Base-by-base conservation (phyloP, 208 protist species). In the Leishmania major region DNA sequence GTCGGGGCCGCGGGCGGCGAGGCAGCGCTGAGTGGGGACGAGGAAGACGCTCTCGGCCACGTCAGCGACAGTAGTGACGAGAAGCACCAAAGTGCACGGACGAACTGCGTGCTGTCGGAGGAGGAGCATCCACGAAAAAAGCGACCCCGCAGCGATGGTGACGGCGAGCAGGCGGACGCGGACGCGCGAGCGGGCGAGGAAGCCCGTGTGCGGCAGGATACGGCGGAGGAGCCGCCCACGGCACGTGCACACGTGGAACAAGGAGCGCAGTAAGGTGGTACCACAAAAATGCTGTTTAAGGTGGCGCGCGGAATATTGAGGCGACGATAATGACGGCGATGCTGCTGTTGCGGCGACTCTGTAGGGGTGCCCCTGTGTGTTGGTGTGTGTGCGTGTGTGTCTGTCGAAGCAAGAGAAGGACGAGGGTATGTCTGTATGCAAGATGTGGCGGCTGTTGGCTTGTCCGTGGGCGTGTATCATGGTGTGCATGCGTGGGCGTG, bases 11-110 rank as follows among this genome's bases (percentile, higher is more conserved):
- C 70, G 3, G 45, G 45, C 31, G 70, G 43, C 37, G 70, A 53
- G 35, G 73, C 53, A 64, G 73, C 51, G 31, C 31, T 77, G n/a
- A 57, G 43, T 13, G 73, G 73, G 13, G 73, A 19, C 73, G 73
- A 45, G 51, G 73, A 45, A n/a, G 73, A 77, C 17, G 51, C 35
- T 10, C 51, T 64, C 11, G 43, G 28, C 11, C 70, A 55, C 43
- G 70, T 17, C 11, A 31, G 45, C 28, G 70, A 55, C 43, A 37
- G n/a, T 19, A 17, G 45, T 45, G 66, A 72, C 40, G 45, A 74
- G 25, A 53, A 74, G 70, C 70, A 53, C 45, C 43, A 7, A 47
- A 28, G 70, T 55, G 40, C 45, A n/a, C 28, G 7, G 25, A 25
- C 40, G 1, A 31, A 8, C 28, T 35, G 6, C 5, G 47, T 51